phyloP scores from a whole-genome alignment of 1,284 basidiomycete species.

The Chalciporus sp. region DNA sequence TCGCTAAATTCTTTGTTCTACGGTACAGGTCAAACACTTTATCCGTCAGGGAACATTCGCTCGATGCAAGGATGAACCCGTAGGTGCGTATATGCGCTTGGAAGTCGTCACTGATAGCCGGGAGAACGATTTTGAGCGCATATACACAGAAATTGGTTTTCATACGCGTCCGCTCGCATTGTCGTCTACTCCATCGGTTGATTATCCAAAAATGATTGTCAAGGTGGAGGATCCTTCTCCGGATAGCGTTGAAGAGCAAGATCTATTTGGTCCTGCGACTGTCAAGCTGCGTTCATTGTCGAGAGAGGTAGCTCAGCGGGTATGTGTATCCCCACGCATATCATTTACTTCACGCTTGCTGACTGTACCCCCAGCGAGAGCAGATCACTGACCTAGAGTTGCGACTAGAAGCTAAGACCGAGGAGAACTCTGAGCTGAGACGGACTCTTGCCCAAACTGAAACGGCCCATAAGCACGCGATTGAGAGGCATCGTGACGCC shows the following conservation, averaged over 20 bases:
- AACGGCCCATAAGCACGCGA: constrained; percentile 16
- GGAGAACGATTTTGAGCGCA: constrained; percentile 7
- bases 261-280: constrained; percentile 1
- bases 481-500: constrained; percentile 20
- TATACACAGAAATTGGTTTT: constrained; percentile 16
- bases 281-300: constrained; percentile 2
- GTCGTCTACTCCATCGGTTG: constrained; percentile 7
- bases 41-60: constrained; percentile 14
- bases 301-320: constrained; percentile 18
- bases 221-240: constrained; percentile 1
- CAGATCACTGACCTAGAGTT: constrained; percentile 23
- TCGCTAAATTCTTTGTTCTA: neutral
- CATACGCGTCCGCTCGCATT: constrained; percentile 3
- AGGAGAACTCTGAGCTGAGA: constrained; percentile 18
- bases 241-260: neutral
- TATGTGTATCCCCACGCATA: neutral
- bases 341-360: neutral
- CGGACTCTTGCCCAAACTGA: constrained; percentile 19
- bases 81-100: constrained; percentile 31
- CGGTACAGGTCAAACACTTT: neutral
- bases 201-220: constrained; percentile 6
- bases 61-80: constrained; percentile 9
- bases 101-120: neutral
- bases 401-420: constrained; percentile 19
- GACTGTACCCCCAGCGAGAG: constrained; percentile 15